phyloP scores from a whole-genome alignment of 371 early-diverging fungal species.

The Smittium culicis region DNA sequence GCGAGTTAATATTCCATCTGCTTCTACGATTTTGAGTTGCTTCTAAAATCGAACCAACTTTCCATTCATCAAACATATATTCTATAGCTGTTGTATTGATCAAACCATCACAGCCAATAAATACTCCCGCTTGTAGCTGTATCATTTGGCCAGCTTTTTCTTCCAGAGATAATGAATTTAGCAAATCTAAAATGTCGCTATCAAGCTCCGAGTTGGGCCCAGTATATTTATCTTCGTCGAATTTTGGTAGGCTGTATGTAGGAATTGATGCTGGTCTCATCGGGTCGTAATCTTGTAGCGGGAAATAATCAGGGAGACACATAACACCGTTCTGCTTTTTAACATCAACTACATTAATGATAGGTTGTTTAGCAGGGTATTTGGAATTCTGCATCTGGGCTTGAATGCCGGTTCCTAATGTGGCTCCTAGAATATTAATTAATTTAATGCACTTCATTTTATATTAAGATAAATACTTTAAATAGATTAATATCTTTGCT shows the following conservation, averaged over 20 bases:
- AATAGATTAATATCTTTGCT: too few species aligned
- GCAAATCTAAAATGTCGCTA: background rate
- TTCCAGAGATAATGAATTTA: slow-evolving; percentile 29
- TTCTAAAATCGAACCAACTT: slow-evolving; percentile 23
- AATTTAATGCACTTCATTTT: too few species aligned
- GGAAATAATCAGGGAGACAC: background rate
- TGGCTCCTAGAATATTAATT: too few species aligned
- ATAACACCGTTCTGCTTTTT: background rate
- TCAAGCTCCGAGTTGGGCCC: background rate
- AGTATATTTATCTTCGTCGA: background rate
- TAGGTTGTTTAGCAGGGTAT: too few species aligned
- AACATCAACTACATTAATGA: background rate
- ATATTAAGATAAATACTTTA: too few species aligned
- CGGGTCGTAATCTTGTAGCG: slow-evolving; percentile 3
- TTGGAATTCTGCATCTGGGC: too few species aligned
- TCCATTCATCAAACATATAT: slow-evolving; percentile 32
- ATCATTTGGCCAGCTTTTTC: slow-evolving; percentile 59
- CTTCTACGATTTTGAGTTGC: slow-evolving; percentile 26
- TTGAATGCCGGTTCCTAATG: too few species aligned
- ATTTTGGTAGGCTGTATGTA: background rate
- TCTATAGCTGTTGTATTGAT: slow-evolving; percentile 28
- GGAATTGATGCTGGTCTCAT: background rate
- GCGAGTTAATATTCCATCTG: slow-evolving; percentile 32
- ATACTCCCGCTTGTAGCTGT: slow-evolving; percentile 31
- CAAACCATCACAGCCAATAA: slow-evolving; percentile 31